A percentile compares a stretch with the other conserved stretches of the same genome.
phyloP scores from a whole-genome alignment of 2,329 filamentous ascomycete species.

The Thielaviopsis musarum region DNA sequence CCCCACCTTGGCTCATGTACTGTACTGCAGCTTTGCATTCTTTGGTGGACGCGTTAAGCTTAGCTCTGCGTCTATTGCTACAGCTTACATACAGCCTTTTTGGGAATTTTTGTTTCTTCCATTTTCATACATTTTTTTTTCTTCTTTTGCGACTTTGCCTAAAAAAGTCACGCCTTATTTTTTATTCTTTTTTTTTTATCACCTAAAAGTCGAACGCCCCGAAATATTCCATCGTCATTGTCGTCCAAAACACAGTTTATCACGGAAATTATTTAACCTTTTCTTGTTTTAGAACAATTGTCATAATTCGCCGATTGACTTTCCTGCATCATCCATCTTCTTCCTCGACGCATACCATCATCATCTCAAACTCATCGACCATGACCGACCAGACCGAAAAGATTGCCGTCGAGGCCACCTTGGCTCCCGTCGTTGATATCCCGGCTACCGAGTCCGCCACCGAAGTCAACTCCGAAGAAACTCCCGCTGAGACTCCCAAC shows the following conservation, averaged over 20 bases:
- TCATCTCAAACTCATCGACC: neutral
- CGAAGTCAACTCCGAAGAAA: neutral
- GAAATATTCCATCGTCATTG: no score
- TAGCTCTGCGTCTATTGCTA: neutral
- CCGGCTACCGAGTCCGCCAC: neutral
- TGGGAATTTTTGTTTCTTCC: neutral
- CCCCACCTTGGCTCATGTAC: neutral
- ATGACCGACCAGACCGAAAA: constrained; percentile 9
- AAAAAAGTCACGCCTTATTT: neutral
- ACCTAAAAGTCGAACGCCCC: no score
- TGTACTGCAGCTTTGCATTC: no score
- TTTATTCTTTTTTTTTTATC: neutral
- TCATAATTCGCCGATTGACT: no score
- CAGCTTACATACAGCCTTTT: neutral
- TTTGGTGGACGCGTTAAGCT: neutral
- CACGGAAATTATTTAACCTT: no score
- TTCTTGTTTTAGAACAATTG: no score
- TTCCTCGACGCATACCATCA: neutral
- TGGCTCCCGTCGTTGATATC: neutral
- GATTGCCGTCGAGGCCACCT: neutral
- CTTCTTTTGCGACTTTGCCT: no score
- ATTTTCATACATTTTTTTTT: neutral
- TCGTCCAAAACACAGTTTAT: no score
- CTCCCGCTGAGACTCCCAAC: neutral
- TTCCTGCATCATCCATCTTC: no score